Evolutionary conservation across 345 rosid genomes (phyloP), one percentile per base, ranked within the genome.

Genomic region (Eucalyptus marginata): DNA sequence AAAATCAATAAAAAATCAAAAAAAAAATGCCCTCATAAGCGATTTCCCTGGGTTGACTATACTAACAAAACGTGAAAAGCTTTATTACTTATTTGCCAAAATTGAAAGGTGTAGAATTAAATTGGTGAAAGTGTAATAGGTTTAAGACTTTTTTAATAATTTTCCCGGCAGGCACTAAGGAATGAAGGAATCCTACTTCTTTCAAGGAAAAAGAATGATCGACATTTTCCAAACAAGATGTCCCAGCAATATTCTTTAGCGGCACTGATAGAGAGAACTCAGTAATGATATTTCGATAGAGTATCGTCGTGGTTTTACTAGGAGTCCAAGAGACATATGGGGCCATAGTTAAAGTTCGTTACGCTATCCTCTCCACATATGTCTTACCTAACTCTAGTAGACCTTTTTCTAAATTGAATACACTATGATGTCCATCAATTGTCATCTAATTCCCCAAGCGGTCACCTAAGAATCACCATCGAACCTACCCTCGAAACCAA

Each of bases 21-120:
- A 27, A 54, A 54, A 58, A 58, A 27, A 12, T 22, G 6, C 13
- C 13, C 29, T 22, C 29, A 4, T 4, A 9, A 56, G 29, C 0
- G 0, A 59, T 59, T 59, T 59, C 4, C 2, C 4, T 1, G 0
- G 1, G 1, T 27, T 12, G 33, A 59, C 31, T 59, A 13, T 59
- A 27, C 3, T 58, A 3, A 12, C 14, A 58, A 58, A 25, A 24
- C 0, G 1, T 0, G 3, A 10, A 10, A 58, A 58, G 1, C 0
- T 58, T 58, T 59, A 59, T 3, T 3, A 27, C 27, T 59, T 6
- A 27, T 27, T 59, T 59, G 33, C 1, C 4, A 59, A 27, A 59
- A 59, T 59, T 27, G 4, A 59, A 27, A 27, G 0, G 4, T 27
- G 1, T 27, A 59, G 2, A 0, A 27, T 13, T 59, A 12, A 59